Evolutionary conservation across 1,284 basidiomycete species (phyloP).

Genomic region (Puccinia horiana): DNA sequence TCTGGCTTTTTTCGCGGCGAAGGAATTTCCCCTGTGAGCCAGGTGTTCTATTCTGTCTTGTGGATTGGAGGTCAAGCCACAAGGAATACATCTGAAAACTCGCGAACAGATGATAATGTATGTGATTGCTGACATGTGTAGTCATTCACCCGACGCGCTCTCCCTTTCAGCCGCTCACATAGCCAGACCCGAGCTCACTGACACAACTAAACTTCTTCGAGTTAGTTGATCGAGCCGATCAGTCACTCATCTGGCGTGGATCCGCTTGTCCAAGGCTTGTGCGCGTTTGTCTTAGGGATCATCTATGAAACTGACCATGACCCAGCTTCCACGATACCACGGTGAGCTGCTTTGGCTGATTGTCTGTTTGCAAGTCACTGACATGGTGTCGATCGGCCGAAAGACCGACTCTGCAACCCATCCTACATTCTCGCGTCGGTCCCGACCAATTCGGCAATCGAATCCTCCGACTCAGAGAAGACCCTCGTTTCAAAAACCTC

Average conservation of each 20-base stretch:
- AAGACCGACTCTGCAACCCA: constrained; percentile 80
- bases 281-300: constrained; percentile 85
- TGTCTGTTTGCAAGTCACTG: no score
- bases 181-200: no score
- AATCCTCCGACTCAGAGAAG: constrained; percentile 81
- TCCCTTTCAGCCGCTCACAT: no score
- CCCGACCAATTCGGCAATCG: constrained; percentile 85
- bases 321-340: constrained; percentile 78
- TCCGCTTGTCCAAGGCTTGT: constrained; percentile 82
- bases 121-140: no score
- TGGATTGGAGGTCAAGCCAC: no score
- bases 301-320: constrained; percentile 94
- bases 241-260: constrained; percentile 85
- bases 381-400: no score
- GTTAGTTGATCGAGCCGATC: constrained; percentile 84
- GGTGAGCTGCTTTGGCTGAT: constrained; percentile 61
- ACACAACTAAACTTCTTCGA: background rate
- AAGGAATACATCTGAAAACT: no score
- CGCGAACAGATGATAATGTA: no score
- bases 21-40: no score
- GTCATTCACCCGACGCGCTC: no score
- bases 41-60: no score
- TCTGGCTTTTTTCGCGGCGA: no score
- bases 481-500: constrained; percentile 83
- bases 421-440: constrained; percentile 75